These are phyloP conservation scores for Triadica sebifera DNA, from an alignment of 345 rosid genomes.

Conservation along the genomic window DNA sequence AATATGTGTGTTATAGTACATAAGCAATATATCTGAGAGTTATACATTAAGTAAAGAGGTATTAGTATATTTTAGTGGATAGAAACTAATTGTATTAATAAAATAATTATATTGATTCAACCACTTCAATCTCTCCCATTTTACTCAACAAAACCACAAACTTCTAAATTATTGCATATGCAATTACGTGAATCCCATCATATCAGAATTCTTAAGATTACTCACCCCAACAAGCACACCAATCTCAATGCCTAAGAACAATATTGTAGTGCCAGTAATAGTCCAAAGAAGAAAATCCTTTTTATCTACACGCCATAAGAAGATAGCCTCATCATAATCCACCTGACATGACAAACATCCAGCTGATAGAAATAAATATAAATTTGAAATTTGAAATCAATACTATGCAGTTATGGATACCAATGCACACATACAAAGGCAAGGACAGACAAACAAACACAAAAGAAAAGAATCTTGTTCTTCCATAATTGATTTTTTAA, in stretches of 20 bases:
- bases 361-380: conserved; percentile 9
- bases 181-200: background rate
- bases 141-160: background rate
- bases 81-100: too few relatives aligned
- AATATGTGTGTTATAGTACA: too few relatives aligned
- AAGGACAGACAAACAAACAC: background rate
- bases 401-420: background rate
- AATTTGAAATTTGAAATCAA: background rate
- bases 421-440: background rate
- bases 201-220: conserved; percentile 6
- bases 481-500: background rate
- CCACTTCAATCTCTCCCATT: too few relatives aligned
- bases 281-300: conserved; percentile 96
- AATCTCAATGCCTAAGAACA: conserved; percentile 94
- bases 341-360: conserved; percentile 52
- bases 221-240: conserved; percentile 98
- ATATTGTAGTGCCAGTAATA: conserved; percentile 67
- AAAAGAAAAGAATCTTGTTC: background rate
- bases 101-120: too few relatives aligned
- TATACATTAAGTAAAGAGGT: too few relatives aligned
- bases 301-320: conserved; percentile 94
- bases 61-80: too few relatives aligned
- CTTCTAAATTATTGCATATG: background rate
- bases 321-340: conserved; percentile 92
- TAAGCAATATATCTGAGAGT: too few relatives aligned